These are phyloP conservation scores for Penicillium decumbens DNA, from an alignment of 2,329 filamentous ascomycete genomes.

Conservation along the genomic window DNA sequence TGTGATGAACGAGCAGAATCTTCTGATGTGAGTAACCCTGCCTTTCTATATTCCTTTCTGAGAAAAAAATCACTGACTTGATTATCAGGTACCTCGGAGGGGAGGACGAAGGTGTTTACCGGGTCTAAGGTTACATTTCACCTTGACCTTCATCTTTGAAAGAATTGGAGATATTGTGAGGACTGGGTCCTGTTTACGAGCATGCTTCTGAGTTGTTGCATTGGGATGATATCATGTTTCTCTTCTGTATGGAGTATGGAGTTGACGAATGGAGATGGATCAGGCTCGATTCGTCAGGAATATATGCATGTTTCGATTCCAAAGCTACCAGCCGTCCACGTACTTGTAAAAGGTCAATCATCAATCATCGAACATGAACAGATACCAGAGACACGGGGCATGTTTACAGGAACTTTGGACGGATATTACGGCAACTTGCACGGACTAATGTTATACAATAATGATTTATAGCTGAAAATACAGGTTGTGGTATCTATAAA, in stretches of 20 bases:
- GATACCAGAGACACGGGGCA: not conserved
- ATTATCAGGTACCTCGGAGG: slow-evolving; percentile 40
- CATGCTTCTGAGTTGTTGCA: slow-evolving; percentile 21
- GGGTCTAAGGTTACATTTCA: slow-evolving; percentile 50
- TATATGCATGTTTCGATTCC: slow-evolving; percentile 3
- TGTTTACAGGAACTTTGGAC: not conserved
- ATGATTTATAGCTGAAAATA: not conserved
- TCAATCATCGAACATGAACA: too few species aligned
- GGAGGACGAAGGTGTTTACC: slow-evolving; percentile 62
- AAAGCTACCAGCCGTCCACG: not conserved
- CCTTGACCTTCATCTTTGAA: not conserved
- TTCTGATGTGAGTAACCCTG: slow-evolving; percentile 73
- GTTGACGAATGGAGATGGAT: slow-evolving; percentile 11
- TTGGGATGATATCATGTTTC: slow-evolving; percentile 25
- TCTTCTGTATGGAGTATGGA: slow-evolving; percentile 22
- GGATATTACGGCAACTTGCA: too few species aligned
- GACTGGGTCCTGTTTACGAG: slow-evolving; percentile 12
- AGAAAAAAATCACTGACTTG: slow-evolving; percentile 42
- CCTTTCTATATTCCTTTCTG: slow-evolving; percentile 1
- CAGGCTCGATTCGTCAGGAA: slow-evolving; percentile 9
- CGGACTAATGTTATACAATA: not conserved
- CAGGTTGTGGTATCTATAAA: slow-evolving; percentile 2
- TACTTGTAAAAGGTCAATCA: not conserved
- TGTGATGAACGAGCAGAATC: slow-evolving; percentile 75
- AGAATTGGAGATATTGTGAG: not conserved